Evolutionary conservation across 2,329 filamentous ascomycete species (phyloP).

Genomic region (Leptosphaerulina australis): DNA sequence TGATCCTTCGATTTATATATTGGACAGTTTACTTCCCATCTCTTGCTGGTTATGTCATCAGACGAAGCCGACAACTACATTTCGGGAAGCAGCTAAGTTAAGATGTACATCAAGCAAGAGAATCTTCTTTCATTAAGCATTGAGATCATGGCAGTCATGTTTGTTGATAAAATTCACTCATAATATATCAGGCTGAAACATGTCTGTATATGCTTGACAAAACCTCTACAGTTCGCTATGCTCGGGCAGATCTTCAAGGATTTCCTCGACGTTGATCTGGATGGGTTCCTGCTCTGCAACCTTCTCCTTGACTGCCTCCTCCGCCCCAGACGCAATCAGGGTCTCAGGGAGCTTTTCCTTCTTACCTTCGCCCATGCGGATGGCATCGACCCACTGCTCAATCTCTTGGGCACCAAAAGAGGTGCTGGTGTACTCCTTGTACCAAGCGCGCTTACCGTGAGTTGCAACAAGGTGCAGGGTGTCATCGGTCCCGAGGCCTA

Average conservation of each 20-base stretch:
- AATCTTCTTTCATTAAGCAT: no score
- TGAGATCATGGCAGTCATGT: no score
- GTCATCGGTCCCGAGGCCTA: slow-evolving; percentile 62
- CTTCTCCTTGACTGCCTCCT: slow-evolving; percentile 29
- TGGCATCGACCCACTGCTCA: slow-evolving; percentile 88
- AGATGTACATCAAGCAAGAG: no score
- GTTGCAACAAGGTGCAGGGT: slow-evolving; percentile 77
- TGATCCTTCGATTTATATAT: no score
- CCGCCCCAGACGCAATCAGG: slow-evolving; percentile 42
- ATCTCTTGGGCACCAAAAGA: slow-evolving; percentile 66
- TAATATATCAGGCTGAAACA: slow-evolving; percentile 3
- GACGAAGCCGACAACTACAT: no score
- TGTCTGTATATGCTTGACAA: background rate
- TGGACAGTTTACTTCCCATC: no score
- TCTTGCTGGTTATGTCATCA: no score
- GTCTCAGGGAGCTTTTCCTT: slow-evolving; percentile 72
- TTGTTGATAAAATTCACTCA: background rate
- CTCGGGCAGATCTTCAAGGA: slow-evolving; percentile 26
- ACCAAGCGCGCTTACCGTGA: slow-evolving; percentile 87
- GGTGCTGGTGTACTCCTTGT: slow-evolving; percentile 70
- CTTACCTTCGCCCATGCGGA: slow-evolving; percentile 83
- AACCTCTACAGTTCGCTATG: slow-evolving; percentile 35
- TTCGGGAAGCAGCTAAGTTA: no score
- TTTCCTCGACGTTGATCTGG: slow-evolving; percentile 43
- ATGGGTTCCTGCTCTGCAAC: slow-evolving; percentile 35